These are phyloP conservation scores for Scheffersomyces lignosus DNA, from an alignment of 805 yeast genomes.

Conservation along the genomic window DNA sequence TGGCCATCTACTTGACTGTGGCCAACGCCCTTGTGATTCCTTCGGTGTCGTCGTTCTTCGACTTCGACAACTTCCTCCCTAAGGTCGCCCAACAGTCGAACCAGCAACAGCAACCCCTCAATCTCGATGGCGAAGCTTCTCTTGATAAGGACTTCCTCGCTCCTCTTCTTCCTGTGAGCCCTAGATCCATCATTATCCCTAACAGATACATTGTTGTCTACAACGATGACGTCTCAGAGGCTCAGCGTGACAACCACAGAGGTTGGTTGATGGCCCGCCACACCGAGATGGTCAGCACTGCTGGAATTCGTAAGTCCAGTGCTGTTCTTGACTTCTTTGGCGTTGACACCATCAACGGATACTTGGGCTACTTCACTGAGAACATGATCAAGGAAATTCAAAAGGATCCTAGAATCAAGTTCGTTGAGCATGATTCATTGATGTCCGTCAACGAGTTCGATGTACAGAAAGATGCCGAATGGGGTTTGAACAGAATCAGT, in stretches of 20 bases:
- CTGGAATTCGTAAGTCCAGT: background rate
- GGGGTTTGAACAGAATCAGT: conserved; percentile 42
- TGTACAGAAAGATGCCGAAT: conserved; percentile 38
- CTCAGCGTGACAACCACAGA: conserved; percentile 5
- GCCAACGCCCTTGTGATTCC: conserved; percentile 10
- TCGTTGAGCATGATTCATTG: conserved; percentile 24
- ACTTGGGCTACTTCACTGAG: conserved; percentile 19
- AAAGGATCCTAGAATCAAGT: conserved; percentile 15
- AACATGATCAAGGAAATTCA: conserved; percentile 13
- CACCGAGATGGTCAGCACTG: conserved; percentile 3
- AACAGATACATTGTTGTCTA: conserved; percentile 12
- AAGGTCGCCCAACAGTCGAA: background rate
- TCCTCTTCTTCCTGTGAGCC: conserved; percentile 5
- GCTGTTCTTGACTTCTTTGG: conserved; percentile 9
- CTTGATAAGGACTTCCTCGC: conserved; percentile 4
- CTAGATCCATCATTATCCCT: conserved; percentile 5
- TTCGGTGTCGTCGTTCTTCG: conserved; percentile 5
- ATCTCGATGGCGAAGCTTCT: conserved; percentile 3
- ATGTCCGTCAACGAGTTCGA: conserved; percentile 23
- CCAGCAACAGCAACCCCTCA: background rate
- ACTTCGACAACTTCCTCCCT: conserved; percentile 3
- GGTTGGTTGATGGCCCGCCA: conserved; percentile 7
- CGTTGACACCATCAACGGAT: conserved; percentile 14
- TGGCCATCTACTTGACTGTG: conserved; percentile 3
- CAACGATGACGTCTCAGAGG: conserved; percentile 6